Base-by-base conservation (phyloP, 78 protist species). In the Dictyostelium capitatum region DNA sequence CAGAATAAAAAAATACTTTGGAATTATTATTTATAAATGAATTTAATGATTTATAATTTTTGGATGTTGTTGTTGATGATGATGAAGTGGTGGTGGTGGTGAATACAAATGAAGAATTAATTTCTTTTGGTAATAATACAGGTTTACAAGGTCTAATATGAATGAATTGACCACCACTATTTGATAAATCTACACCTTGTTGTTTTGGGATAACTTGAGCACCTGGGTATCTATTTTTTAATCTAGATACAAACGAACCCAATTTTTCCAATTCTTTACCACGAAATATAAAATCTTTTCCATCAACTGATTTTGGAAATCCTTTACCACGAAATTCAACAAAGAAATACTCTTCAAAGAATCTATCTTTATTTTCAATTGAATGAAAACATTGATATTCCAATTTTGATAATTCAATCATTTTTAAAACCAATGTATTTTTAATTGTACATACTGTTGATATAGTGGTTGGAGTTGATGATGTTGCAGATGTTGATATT, bases 241-340 rank as follows among this genome's bases (percentile, higher is more conserved):
- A 43, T 47, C 92, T 30, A 15, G 75, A 17, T 23, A 85, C 83
- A 59, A 85, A 85, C 9, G 79, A 32, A 23, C 92, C 92, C 17
- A 85, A 70, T 30, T 85, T 85, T 62, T 85, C 92, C 51, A 85
- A 74, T 47, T 75, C 92, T 19, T 48, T 72, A 28, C 92, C 92
- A 7, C 92, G 23, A 59, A 85, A 85, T 43, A 85, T 57, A 75
- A 74, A 85, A 79, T 85, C 80, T 59, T 85, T 85, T 41, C 79
- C 83, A 54, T 85, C 92, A 12, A 85, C 92, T 17, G 83, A 74
- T 41, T 90, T 90, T 30, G 89, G 95, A 37, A 82, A 90, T 19
- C 95, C 95, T 65, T 90, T 90, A 23, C 95, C 95, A 57, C 89
- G 77, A 81, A 90, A 90, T 51, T 90, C 95, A n/a, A 90, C 95